These are phyloP conservation scores for Solanum aculeatissimum DNA, from an alignment of 305 asterid genomes.

Conservation along the genomic window DNA sequence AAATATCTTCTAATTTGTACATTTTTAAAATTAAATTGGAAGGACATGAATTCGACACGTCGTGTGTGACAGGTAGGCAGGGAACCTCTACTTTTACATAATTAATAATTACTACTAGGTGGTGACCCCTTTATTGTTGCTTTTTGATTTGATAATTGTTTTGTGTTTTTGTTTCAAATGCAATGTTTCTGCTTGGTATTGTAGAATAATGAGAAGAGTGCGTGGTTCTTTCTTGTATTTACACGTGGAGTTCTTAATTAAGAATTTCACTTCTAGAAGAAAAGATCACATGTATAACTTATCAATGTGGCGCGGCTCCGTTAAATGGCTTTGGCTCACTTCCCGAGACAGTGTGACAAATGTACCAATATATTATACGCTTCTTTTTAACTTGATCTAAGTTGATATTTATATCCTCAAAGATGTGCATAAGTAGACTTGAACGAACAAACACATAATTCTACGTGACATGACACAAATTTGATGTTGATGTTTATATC, in stretches of 20 bases:
- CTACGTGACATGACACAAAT: too few species aligned
- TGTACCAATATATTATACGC: too few species aligned
- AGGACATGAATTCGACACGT: not conserved
- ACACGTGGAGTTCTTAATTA: not conserved
- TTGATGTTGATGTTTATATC: too few species aligned
- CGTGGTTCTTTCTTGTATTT: not conserved
- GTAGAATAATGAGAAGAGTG: not conserved
- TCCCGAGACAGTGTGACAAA: not conserved
- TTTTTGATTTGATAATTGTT: too few species aligned
- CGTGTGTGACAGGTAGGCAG: not conserved
- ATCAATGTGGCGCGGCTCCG: not conserved
- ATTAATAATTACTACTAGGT: not conserved
- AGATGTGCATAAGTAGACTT: too few species aligned
- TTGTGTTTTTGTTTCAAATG: not conserved
- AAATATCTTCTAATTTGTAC: not conserved
- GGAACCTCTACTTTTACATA: not conserved
- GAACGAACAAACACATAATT: too few species aligned
- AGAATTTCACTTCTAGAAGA: not conserved
- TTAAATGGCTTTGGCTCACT: not conserved
- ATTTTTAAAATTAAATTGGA: not conserved
- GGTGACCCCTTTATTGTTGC: not conserved
- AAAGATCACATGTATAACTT: not conserved
- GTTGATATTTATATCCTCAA: too few species aligned
- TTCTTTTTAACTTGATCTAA: too few species aligned
- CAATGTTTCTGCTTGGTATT: not conserved